Evolutionary conservation across 1,284 basidiomycete species (phyloP).

Genomic region (Sporisorium sorghi): DNA sequence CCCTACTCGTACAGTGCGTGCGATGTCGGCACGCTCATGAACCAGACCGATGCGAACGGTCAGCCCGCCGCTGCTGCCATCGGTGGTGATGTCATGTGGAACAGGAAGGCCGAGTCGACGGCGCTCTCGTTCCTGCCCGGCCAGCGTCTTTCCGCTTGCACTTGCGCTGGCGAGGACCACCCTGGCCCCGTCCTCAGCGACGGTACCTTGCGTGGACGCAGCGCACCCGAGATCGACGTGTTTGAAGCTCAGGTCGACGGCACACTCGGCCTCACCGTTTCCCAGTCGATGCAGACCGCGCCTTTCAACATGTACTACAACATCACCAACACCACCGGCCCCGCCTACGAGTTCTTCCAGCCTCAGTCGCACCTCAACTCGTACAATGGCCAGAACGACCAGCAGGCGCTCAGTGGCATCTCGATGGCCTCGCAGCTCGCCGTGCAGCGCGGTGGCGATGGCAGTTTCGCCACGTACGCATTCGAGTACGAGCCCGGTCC

Average conservation of each 20-base stretch:
- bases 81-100: slow-evolving; percentile 58
- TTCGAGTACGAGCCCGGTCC: slow-evolving; percentile 73
- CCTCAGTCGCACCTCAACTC: slow-evolving; percentile 44
- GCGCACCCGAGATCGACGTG: slow-evolving; percentile 78
- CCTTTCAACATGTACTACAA: slow-evolving; percentile 73
- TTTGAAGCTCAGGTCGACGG: slow-evolving; percentile 74
- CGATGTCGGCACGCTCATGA: slow-evolving; percentile 63
- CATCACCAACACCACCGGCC: slow-evolving; percentile 54
- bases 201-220: slow-evolving; percentile 79
- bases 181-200: slow-evolving; percentile 79
- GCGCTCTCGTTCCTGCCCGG: slow-evolving; percentile 76
- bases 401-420: slow-evolving; percentile 74
- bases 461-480: slow-evolving; percentile 49
- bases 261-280: slow-evolving; percentile 73
- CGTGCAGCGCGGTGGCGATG: slow-evolving; percentile 49
- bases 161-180: slow-evolving; percentile 82
- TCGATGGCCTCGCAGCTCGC: slow-evolving; percentile 57
- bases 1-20: slow-evolving; percentile 73
- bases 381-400: slow-evolving; percentile 82
- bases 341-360: slow-evolving; percentile 59
- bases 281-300: slow-evolving; percentile 82
- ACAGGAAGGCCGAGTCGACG: slow-evolving; percentile 62
- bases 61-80: slow-evolving; percentile 35
- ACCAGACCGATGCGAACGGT: slow-evolving; percentile 59
- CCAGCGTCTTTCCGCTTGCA: slow-evolving; percentile 78